Conservation (phyloP, 1,139 yeast species). For the Suhomyces taliae region DNA sequence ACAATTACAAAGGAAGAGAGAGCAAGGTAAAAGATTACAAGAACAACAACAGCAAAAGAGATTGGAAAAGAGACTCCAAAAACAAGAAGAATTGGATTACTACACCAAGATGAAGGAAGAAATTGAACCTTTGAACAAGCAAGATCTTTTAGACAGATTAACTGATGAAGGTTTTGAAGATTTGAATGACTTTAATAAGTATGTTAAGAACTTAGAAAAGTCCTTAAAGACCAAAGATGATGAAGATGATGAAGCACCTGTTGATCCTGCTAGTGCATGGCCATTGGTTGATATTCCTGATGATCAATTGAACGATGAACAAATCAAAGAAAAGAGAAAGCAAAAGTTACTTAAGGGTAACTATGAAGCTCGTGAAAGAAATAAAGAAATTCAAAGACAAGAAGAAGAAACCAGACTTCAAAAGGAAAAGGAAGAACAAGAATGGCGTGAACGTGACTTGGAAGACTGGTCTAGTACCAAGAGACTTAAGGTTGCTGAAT, state of each 20-base stretch:
- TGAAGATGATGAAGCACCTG: conserved; percentile 45
- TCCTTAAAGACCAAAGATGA: conserved; percentile 55
- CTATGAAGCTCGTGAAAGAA: conserved; percentile 83
- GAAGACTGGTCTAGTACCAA: conserved; percentile 78
- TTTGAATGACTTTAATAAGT: conserved; percentile 68
- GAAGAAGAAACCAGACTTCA: conserved; percentile 57
- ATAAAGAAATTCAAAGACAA: conserved; percentile 68
- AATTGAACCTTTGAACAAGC: conserved; percentile 46
- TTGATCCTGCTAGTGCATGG: conserved; percentile 58
- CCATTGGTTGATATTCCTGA: conserved; percentile 84
- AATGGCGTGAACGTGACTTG: conserved; percentile 76
- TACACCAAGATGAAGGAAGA: conserved; percentile 59
- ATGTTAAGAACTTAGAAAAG: conserved; percentile 64
- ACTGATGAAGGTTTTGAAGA: conserved; percentile 79
- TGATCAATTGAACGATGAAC: conserved; percentile 75
- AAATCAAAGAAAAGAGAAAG: conserved; percentile 80
- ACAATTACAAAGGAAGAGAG: conserved; percentile 79
- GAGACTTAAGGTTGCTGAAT: conserved; percentile 56
- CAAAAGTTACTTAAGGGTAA: conserved; percentile 84
- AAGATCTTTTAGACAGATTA: conserved; percentile 47
- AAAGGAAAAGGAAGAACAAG: conserved; percentile 59
- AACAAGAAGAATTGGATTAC: conserved; percentile 78
- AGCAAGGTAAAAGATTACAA: conserved; percentile 85
- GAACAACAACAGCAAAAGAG: conserved; percentile 90
- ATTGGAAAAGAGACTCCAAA: conserved; percentile 73